A percentile compares a stretch with the other conserved stretches of the same genome.
Evolutionary conservation across 495 filamentous ascomycete genomes (phyloP).

Genomic region (Aspergillus steynii): DNA sequence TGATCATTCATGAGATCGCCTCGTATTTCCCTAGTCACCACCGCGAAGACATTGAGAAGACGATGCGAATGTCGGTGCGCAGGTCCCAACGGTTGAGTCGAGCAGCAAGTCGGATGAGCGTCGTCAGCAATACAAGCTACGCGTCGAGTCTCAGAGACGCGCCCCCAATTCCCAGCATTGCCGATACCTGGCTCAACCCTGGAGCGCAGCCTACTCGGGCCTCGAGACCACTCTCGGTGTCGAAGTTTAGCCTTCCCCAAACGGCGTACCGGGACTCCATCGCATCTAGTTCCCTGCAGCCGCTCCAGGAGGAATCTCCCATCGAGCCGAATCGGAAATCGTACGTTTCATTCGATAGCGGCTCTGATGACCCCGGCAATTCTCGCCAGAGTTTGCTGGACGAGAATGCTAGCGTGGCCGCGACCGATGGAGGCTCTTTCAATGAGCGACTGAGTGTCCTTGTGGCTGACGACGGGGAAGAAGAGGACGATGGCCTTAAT

Average conservation of each 20-base stretch:
- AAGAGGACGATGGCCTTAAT: constrained; percentile 75
- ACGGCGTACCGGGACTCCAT: constrained; percentile 78
- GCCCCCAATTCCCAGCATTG: constrained; percentile 94
- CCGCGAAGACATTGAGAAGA: constrained; percentile 88
- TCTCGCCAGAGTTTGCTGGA: constrained; percentile 76
- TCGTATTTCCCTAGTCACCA: constrained; percentile 97
- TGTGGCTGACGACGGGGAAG: constrained; percentile 78
- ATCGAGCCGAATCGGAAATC: constrained; percentile 90
- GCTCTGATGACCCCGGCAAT: constrained; percentile 74
- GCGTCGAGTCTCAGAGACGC: constrained; percentile 83
- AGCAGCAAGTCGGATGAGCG: constrained; percentile 86
- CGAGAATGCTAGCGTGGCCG: constrained; percentile 70
- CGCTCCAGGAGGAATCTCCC: constrained; percentile 88
- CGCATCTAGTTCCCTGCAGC: constrained; percentile 82
- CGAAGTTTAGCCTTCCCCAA: constrained; percentile 58
- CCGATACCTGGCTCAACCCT: constrained; percentile 82
- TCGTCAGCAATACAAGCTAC: constrained; percentile 90
- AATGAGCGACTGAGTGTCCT: constrained; percentile 65
- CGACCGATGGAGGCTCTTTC: constrained; percentile 63
- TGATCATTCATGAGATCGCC: constrained; percentile 93
- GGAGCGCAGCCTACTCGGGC: constrained; percentile 40
- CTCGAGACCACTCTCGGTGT: constrained; percentile 63
- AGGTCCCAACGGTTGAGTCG: constrained; percentile 87
- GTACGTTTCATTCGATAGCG: constrained; percentile 92
- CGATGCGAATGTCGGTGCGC: constrained; percentile 85